Conservation (phyloP, 306 rosid species). For the Purshia tridentata region DNA sequence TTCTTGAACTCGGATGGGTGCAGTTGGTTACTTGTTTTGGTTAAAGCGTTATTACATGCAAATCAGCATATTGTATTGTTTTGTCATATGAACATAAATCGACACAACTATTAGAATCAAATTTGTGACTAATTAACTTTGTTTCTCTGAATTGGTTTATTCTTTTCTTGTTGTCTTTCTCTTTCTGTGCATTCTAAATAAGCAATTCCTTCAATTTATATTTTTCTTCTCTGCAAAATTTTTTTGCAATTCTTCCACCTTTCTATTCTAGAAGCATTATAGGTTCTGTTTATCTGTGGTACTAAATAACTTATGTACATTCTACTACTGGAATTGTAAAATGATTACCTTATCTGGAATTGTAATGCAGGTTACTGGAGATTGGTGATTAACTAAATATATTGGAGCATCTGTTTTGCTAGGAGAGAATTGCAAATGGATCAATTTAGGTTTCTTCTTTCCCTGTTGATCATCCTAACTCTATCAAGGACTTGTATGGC, state of each 20-base stretch:
- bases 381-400: not conserved
- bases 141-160: not conserved
- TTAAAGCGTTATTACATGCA: too few relatives aligned
- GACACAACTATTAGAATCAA: not conserved
- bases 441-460: not conserved
- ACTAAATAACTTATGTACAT: not conserved
- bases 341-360: not conserved
- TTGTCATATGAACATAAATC: not conserved
- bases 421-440: conserved; percentile 9
- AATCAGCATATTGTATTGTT: too few relatives aligned
- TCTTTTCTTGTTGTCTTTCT: not conserved
- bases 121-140: not conserved
- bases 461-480: conserved; percentile 6
- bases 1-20: too few relatives aligned
- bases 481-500: conserved; percentile 6
- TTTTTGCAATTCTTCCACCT: not conserved
- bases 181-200: not conserved
- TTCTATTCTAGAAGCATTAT: not conserved
- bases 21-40: too few relatives aligned
- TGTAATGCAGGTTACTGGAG: not conserved
- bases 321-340: not conserved
- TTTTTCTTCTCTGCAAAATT: not conserved
- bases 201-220: not conserved
- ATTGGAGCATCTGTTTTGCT: not conserved
- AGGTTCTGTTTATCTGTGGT: not conserved